Percentiles rank a stretch among this genome's conserved stretches.
These are phyloP conservation scores for Triticum turgidum DNA, from an alignment of 176 grass and related monocot species.

Conservation along the genomic window DNA sequence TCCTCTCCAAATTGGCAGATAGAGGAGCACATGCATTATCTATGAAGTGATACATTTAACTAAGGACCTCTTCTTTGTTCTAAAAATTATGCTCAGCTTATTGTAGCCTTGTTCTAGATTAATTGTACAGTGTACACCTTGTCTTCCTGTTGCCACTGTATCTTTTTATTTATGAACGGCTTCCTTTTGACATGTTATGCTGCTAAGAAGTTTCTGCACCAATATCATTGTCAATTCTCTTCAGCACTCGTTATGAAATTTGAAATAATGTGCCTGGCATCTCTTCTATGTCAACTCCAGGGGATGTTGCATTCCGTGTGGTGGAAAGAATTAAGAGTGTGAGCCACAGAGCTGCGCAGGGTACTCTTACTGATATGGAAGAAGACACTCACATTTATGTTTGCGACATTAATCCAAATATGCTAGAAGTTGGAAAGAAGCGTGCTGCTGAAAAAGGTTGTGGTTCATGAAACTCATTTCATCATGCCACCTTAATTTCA, in stretches of 20 bases:
- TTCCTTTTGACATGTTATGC: neutral
- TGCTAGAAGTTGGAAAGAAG: slow-evolving; percentile 89
- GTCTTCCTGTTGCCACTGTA: neutral
- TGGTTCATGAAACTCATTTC: neutral
- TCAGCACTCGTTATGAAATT: neutral
- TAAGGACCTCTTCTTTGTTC: neutral
- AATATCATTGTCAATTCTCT: neutral
- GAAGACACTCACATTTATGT: slow-evolving; percentile 86
- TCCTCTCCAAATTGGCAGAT: neutral
- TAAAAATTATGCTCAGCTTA: neutral
- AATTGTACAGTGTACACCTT: neutral
- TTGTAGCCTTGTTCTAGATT: neutral
- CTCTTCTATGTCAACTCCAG: slow-evolving; percentile 38
- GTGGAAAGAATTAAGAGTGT: slow-evolving; percentile 76
- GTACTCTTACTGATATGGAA: slow-evolving; percentile 53
- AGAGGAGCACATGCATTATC: neutral
- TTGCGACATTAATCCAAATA: slow-evolving; percentile 94
- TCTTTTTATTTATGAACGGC: neutral
- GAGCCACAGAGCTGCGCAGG: slow-evolving; percentile 53
- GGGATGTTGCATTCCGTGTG: slow-evolving; percentile 86
- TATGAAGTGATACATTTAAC: neutral
- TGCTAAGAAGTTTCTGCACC: neutral
- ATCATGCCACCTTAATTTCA: neutral
- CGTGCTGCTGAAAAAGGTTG: slow-evolving; percentile 76
- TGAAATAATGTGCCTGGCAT: neutral